These are phyloP conservation scores for Liquidambar formosana DNA, from an alignment of 164 flowering plant species.

Conservation along the genomic window DNA sequence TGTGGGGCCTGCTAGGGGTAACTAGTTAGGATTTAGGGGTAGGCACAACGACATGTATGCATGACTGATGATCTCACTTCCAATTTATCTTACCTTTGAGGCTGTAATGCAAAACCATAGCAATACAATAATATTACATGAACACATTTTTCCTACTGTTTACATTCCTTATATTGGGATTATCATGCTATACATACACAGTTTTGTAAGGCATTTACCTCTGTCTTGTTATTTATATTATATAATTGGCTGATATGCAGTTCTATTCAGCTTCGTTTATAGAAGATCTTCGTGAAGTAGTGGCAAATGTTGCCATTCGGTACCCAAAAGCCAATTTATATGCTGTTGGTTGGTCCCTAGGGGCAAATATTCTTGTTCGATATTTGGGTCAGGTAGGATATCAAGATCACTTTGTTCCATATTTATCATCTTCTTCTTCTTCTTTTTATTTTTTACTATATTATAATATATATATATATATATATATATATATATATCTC, in stretches of 20 bases:
- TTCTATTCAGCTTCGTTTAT: conserved; percentile 92
- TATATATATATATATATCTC: no score
- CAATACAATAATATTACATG: no score
- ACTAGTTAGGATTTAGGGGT: no score
- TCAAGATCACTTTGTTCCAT: background rate
- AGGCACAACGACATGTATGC: no score
- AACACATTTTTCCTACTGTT: no score
- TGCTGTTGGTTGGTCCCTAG: conserved; percentile 97
- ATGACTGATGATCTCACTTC: no score
- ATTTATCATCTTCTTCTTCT: background rate
- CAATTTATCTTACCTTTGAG: no score
- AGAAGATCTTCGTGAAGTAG: conserved; percentile 75
- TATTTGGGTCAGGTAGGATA: conserved; percentile 81
- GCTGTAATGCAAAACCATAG: no score
- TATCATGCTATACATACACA: no score
- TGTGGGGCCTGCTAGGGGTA: no score
- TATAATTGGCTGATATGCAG: conserved; percentile 47
- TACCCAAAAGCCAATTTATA: conserved; percentile 82
- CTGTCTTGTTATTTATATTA: conserved; percentile 4
- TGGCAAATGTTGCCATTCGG: conserved; percentile 53
- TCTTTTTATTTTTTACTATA: background rate
- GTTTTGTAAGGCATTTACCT: background rate
- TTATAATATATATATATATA: no score
- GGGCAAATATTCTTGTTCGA: conserved; percentile 90
- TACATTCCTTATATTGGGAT: no score